Percentiles rank a stretch among this genome's conserved stretches.
phyloP scores from a whole-genome alignment of 495 filamentous ascomycete species.

The Podospora bellae-mahoneyi region DNA sequence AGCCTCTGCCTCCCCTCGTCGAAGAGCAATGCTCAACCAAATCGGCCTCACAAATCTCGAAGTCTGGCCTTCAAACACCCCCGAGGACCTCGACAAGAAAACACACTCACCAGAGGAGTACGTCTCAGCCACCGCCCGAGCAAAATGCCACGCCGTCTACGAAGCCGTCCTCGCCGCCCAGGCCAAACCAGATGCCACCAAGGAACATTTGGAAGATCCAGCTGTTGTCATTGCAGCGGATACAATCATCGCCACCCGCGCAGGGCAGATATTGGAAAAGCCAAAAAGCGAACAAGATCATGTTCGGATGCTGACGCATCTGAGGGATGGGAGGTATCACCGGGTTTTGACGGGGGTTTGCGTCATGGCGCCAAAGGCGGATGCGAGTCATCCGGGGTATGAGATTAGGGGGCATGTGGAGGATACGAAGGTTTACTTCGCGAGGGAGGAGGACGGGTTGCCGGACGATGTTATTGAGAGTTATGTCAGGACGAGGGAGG shows the following conservation, averaged over 20 bases:
- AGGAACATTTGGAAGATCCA: constrained; percentile 56
- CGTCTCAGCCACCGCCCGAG: constrained; percentile 78
- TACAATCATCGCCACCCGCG: constrained; percentile 77
- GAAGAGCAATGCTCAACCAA: constrained; percentile 69
- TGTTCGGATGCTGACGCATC: constrained; percentile 69
- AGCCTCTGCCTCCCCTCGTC: constrained; percentile 80
- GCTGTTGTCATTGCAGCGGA: constrained; percentile 87
- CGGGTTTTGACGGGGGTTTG: constrained; percentile 79
- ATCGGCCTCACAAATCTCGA: constrained; percentile 63
- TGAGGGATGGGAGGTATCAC: constrained; percentile 71
- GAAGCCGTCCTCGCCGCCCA: constrained; percentile 46
- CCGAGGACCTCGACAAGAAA: constrained; percentile 79
- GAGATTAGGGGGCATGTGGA: constrained; percentile 74
- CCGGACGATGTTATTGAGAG: constrained; percentile 59
- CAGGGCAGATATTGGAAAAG: constrained; percentile 83
- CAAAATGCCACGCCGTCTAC: constrained; percentile 82
- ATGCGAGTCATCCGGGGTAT: constrained; percentile 78
- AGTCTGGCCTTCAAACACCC: constrained; percentile 71
- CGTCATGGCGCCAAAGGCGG: constrained; percentile 72
- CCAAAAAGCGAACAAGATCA: constrained; percentile 77
- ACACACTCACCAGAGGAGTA: constrained; percentile 77
- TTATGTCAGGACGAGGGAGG: constrained; percentile 89
- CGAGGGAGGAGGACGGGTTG: constrained; percentile 71
- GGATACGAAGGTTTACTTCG: constrained; percentile 81
- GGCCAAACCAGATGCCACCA: constrained; percentile 1